Conservation (phyloP, 2,329 filamentous ascomycete genomes). For the Monilinia laxa region DNA sequence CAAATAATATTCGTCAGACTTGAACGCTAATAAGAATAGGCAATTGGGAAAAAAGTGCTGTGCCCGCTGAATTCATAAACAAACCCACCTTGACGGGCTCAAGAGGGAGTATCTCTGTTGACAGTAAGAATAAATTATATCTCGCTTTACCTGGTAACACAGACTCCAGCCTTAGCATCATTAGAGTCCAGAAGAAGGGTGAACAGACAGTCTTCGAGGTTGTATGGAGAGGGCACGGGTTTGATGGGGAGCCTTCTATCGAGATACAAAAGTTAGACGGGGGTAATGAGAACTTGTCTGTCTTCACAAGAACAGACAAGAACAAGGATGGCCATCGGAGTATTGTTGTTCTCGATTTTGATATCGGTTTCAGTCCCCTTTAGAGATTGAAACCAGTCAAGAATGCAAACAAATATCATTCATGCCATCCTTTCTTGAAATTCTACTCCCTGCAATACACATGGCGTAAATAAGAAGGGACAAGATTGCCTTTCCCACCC, state of each 20-base stretch:
- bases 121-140: constrained; percentile 27
- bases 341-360: constrained; percentile 33
- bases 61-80: constrained; percentile 22
- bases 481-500: neutral
- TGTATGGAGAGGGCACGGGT: constrained; percentile 32
- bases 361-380: neutral
- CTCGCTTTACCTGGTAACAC: constrained; percentile 34
- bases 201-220: constrained; percentile 23
- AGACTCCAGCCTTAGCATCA: constrained; percentile 31
- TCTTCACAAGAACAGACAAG: constrained; percentile 31
- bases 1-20: neutral
- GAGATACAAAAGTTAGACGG: constrained; percentile 31
- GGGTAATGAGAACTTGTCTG: constrained; percentile 29
- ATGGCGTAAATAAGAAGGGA: neutral
- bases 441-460: neutral
- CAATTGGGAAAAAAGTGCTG: constrained; percentile 28
- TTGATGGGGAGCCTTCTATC: constrained; percentile 34
- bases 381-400: neutral
- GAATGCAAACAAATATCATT: neutral
- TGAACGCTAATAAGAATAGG: constrained; percentile 25
- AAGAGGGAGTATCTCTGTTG: constrained; percentile 32
- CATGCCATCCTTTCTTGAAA: neutral
- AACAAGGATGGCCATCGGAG: constrained; percentile 19
- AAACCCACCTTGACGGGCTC: constrained; percentile 31
- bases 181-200: constrained; percentile 23